Conservation (phyloP, 371 early-diverging fungal species). For the Haplosporangium sp. region DNA sequence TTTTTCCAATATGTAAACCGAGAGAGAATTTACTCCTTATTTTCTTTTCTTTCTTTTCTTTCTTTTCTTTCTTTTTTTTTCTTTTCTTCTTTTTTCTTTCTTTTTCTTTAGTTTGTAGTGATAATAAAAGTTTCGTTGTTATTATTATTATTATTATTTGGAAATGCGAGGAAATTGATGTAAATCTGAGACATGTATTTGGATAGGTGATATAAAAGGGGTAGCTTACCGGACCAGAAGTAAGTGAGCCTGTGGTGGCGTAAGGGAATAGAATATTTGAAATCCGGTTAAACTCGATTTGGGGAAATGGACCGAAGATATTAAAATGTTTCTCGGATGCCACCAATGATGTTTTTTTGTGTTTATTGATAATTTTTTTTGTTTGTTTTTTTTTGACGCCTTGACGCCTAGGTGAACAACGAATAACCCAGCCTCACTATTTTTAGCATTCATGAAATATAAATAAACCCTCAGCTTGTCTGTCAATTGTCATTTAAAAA, state of each 20-base stretch:
- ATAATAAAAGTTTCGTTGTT: background rate
- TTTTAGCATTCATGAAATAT: background rate
- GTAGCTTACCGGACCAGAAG: background rate
- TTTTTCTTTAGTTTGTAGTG: background rate
- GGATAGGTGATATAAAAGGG: too few species aligned
- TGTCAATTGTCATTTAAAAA: slow-evolving; percentile 17
- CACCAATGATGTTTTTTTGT: too few species aligned
- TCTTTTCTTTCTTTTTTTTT: slow-evolving; percentile 1
- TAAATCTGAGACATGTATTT: slow-evolving; percentile 7
- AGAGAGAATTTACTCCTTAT: too few species aligned
- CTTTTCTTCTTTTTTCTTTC: slow-evolving; percentile 5
- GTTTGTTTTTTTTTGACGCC: too few species aligned
- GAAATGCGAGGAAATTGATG: slow-evolving; percentile 3
- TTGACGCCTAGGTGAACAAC: too few species aligned
- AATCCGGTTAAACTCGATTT: too few species aligned
- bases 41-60: background rate
- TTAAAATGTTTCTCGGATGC: too few species aligned
- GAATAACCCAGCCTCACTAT: background rate
- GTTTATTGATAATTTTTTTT: background rate
- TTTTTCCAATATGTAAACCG: too few species aligned
- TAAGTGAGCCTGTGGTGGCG: too few species aligned
- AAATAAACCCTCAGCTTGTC: background rate
- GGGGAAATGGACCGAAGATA: too few species aligned
- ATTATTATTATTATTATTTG: slow-evolving; percentile 1
- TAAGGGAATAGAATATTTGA: too few species aligned